Conservation (phyloP, 208 protist genomes). For the Leishmania gerbilli region DNA sequence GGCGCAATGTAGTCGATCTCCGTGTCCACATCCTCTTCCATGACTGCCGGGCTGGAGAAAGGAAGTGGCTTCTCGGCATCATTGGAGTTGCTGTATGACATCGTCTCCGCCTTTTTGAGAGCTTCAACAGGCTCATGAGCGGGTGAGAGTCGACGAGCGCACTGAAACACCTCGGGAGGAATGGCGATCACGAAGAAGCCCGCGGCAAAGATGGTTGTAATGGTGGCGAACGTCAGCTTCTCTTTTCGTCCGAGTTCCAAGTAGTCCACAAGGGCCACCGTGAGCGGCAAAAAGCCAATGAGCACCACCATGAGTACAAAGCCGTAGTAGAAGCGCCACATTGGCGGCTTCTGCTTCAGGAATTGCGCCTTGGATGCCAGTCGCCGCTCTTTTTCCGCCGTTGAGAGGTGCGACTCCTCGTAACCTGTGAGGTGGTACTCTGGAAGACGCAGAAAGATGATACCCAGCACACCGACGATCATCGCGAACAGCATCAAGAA, state of each 20-base stretch:
- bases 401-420: conserved; percentile 38
- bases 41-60: not conserved
- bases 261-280: conserved; percentile 44
- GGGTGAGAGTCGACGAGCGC: not conserved
- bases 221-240: conserved; percentile 36
- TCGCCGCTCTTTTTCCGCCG: conserved; percentile 30
- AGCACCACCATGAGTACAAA: conserved; percentile 52
- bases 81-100: not conserved
- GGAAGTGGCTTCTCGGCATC: conserved; percentile 12
- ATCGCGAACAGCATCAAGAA: conserved; percentile 48
- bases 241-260: conserved; percentile 16
- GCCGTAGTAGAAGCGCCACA: conserved; percentile 66
- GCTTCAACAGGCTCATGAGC: not conserved
- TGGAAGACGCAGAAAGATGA: conserved; percentile 53
- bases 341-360: conserved; percentile 56
- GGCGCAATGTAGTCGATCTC: conserved; percentile 57
- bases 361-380: conserved; percentile 31
- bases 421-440: conserved; percentile 63
- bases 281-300: conserved; percentile 58
- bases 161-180: conserved; percentile 4
- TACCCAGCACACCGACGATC: conserved; percentile 33
- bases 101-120: not conserved
- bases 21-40: conserved; percentile 14
- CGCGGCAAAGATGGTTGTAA: conserved; percentile 32
- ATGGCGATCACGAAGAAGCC: conserved; percentile 33